These are phyloP conservation scores for Globisporangium irregulare DNA, from an alignment of 352 stramenopile species.

Conservation along the genomic window DNA sequence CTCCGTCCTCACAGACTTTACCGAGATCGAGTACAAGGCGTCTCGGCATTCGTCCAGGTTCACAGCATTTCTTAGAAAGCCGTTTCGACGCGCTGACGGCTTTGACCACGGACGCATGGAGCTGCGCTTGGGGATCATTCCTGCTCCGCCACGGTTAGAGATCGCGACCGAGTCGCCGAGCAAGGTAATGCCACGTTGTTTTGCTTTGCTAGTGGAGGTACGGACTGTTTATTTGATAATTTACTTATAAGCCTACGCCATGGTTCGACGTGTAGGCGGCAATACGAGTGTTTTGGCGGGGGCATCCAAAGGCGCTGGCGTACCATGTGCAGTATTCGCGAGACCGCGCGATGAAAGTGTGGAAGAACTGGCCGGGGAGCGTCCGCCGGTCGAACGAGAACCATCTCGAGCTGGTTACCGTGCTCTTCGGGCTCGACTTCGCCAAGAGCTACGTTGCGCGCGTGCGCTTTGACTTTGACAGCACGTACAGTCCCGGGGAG, in stretches of 20 bases:
- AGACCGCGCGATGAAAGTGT: constrained; percentile 75
- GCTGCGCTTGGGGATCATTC: constrained; percentile 43
- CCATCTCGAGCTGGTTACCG: constrained; percentile 55
- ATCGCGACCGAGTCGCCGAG: constrained; percentile 47
- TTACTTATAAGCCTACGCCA: too few species aligned
- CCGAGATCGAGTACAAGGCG: constrained; percentile 45
- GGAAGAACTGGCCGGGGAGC: constrained; percentile 69
- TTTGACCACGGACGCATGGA: constrained; percentile 41
- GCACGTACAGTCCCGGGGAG: constrained; percentile 39
- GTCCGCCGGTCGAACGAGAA: constrained; percentile 41
- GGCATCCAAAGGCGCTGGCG: constrained; percentile 45
- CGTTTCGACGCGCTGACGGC: constrained; percentile 58
- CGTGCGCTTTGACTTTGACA: constrained; percentile 63
- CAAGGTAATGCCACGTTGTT: constrained; percentile 37
- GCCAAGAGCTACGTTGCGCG: constrained; percentile 75
- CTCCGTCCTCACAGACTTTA: constrained; percentile 59
- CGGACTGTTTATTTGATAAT: neutral
- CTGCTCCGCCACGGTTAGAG: constrained; percentile 40
- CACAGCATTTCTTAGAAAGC: constrained; percentile 63
- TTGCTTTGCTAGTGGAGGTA: neutral
- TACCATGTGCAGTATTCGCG: constrained; percentile 73
- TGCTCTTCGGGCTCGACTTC: constrained; percentile 67
- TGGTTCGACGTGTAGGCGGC: constrained; percentile 37
- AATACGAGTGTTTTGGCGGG: constrained; percentile 55
- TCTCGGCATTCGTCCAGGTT: constrained; percentile 54